Evolutionary conservation across 2,329 filamentous ascomycete species (phyloP), one percentile per base, ranked within the genome.

Genomic region (Neopestalotiopsis sp.): DNA sequence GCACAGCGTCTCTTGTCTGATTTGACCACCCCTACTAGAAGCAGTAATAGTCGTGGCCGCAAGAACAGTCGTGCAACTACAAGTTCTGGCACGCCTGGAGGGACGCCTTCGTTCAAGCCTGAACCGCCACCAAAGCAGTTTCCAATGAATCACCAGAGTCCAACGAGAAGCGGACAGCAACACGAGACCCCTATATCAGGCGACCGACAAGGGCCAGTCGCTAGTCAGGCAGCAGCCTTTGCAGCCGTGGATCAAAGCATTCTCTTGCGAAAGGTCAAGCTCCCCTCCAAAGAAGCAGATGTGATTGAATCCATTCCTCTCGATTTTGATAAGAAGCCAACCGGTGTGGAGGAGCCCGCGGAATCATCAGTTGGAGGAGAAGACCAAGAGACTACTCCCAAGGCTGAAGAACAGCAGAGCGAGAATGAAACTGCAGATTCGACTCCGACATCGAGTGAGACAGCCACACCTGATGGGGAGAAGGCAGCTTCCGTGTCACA

Each of bases 401-500:
- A 71, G 67, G 66, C 72, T 68, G 69, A 72, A 72, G 68, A 74
- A 68, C 49, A 72, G 63, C 45, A 65, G 64, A 68, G 69, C 20
- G 73, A 71, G 30, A 69, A 69, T 40, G 70, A 69, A 32, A 72
- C 68, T 58, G 76, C 73, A n/a, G 72, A 69, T 64, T 20, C 64
- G 14, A 20, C 28, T 66, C 42, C 38, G 64, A 75, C 72, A n/a
- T 72, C 74, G 52, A 69, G 69, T 32, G 74, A 78, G 9, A 72
- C 68, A 2, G 71, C 69, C 64, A 70, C 71, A 45, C 42, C 73
- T n/a, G 72, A 72, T 13, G 70, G 34, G 34, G 34, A 80, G 4
- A 81, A 79, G 63, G 85, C 84, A 10, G 91, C 90, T 7, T 93
- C 91, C 7, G 88, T 96, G 4, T 94, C 91, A 56, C 93, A 95